A percentile compares a stretch with the other conserved stretches of the same genome.
Conservation (phyloP, 305 asterid genomes). For the Striga hermonthica region DNA sequence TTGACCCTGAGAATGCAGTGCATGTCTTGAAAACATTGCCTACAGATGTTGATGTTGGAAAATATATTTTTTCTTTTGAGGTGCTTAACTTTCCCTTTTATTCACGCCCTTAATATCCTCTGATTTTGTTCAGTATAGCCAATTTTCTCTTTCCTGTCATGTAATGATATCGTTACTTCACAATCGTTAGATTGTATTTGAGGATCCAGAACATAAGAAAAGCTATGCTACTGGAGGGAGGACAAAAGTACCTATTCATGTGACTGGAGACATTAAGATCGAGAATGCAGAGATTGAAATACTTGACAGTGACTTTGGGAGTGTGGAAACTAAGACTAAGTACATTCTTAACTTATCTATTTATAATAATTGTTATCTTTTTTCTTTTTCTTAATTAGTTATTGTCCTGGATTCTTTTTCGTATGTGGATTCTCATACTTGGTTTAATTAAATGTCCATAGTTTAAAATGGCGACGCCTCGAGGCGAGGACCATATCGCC, state of each 20-base stretch:
- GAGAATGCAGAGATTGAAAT: slow-evolving; percentile 63
- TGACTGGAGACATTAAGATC: slow-evolving; percentile 67
- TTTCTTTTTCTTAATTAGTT: slow-evolving; percentile 15
- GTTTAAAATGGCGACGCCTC: too few relatives aligned
- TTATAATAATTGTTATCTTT: slow-evolving; percentile 17
- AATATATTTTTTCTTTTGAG: slow-evolving; percentile 73
- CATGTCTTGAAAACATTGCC: slow-evolving; percentile 76
- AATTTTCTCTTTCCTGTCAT: slow-evolving; percentile 26
- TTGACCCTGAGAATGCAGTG: slow-evolving; percentile 55
- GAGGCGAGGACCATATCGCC: too few relatives aligned
- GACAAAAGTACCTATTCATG: slow-evolving; percentile 63
- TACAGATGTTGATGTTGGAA: slow-evolving; percentile 60
- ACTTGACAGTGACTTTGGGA: slow-evolving; percentile 83
- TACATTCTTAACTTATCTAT: slow-evolving; percentile 34
- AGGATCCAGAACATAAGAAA: slow-evolving; percentile 68
- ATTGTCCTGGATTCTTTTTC: slow-evolving; percentile 23
- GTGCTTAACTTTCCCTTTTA: slow-evolving; percentile 39
- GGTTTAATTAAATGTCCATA: not conserved
- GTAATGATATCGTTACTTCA: slow-evolving; percentile 30
- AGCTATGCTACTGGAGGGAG: slow-evolving; percentile 82
- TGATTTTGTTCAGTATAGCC: not conserved
- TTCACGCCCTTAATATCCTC: slow-evolving; percentile 25
- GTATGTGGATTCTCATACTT: not conserved
- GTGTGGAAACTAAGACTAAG: slow-evolving; percentile 72
- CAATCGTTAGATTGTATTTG: slow-evolving; percentile 59